Evolutionary conservation across 768 basidiomycete species (phyloP).

Genomic region (Trametes cubensis): DNA sequence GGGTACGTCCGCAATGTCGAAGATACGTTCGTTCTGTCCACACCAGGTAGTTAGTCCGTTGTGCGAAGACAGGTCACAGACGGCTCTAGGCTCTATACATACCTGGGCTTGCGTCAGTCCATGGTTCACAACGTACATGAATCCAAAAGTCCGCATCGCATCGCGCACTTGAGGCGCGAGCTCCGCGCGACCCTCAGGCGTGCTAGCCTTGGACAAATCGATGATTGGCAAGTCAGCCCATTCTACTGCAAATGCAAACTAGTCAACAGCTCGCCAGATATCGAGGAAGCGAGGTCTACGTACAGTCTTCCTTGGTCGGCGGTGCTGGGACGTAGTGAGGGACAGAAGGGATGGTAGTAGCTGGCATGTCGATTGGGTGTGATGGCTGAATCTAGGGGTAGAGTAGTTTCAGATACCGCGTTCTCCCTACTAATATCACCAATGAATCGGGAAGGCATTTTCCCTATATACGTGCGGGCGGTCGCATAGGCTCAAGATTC

Average conservation of each 20-base stretch:
- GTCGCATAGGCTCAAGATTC: slow-evolving; percentile 1
- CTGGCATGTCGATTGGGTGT: slow-evolving; percentile 15
- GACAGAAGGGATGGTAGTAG: slow-evolving; percentile 20
- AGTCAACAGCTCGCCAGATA: background rate
- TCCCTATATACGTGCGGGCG: background rate
- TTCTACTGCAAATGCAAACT: slow-evolving; percentile 33
- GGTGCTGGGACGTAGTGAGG: slow-evolving; percentile 30
- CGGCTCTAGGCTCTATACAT: background rate
- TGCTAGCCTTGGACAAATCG: slow-evolving; percentile 37
- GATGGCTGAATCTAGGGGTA: too few relatives aligned
- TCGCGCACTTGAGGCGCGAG: slow-evolving; percentile 37
- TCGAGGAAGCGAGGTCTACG: slow-evolving; percentile 1
- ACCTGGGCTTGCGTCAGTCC: slow-evolving; percentile 48
- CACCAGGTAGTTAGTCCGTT: background rate
- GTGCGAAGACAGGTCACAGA: background rate
- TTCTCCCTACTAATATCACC: too few relatives aligned
- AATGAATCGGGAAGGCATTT: too few relatives aligned
- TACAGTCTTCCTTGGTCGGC: slow-evolving; percentile 30
- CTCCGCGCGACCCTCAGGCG: slow-evolving; percentile 36
- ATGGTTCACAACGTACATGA: slow-evolving; percentile 55
- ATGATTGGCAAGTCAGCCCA: slow-evolving; percentile 40
- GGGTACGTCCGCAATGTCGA: slow-evolving; percentile 50
- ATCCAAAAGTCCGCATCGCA: slow-evolving; percentile 40
- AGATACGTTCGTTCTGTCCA: slow-evolving; percentile 45
- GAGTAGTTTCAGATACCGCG: too few relatives aligned